These are phyloP conservation scores for Neurospora intermedia DNA, from an alignment of 495 filamentous ascomycete genomes.

Conservation along the genomic window DNA sequence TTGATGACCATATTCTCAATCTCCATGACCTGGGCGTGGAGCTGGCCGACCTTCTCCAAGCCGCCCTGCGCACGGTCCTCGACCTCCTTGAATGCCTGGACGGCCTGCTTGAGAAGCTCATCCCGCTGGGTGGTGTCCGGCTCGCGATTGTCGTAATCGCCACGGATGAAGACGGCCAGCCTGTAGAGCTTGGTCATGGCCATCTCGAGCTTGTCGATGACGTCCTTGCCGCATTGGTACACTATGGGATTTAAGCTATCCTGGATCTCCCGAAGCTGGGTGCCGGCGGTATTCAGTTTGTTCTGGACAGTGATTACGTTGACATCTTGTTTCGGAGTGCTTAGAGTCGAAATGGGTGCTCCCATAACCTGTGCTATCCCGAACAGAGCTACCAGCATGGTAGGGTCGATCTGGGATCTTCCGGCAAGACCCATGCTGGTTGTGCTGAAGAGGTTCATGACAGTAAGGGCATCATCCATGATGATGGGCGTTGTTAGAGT, in stretches of 20 bases:
- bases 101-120: neutral
- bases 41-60: neutral
- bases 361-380: neutral
- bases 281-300: neutral
- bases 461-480: neutral
- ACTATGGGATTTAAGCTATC: neutral
- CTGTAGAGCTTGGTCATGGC: slow-evolving; percentile 1
- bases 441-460: neutral
- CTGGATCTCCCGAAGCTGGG: neutral
- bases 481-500: neutral
- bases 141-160: neutral
- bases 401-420: neutral
- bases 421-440: neutral
- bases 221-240: neutral
- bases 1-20: neutral
- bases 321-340: neutral
- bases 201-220: slow-evolving; percentile 2
- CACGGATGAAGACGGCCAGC: slow-evolving; percentile 1
- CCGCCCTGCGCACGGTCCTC: neutral
- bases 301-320: neutral
- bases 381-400: neutral
- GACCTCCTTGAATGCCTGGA: neutral
- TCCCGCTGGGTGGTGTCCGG: neutral
- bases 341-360: neutral
- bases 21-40: neutral